Conservation (phyloP, 441 rosid genomes). For the California macrophylla region DNA sequence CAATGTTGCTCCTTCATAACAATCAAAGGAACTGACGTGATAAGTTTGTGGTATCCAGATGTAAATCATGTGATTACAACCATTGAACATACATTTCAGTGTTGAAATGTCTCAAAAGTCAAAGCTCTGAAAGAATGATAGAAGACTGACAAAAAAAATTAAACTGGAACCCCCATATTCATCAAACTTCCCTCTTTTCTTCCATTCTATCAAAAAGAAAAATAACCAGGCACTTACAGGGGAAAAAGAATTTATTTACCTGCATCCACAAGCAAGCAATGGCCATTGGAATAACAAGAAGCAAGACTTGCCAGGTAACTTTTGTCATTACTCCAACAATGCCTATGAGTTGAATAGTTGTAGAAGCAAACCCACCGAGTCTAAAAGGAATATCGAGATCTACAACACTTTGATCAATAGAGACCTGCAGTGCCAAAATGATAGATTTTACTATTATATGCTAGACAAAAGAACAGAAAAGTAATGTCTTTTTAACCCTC, state of each 20-base stretch:
- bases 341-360: conserved; percentile 93
- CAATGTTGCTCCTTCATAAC: not conserved
- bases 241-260: conserved; percentile 34
- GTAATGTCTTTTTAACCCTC: not conserved
- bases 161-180: conserved; percentile 9
- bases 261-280: conserved; percentile 99
- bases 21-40: not conserved
- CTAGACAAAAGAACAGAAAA: not conserved
- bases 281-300: conserved; percentile 93
- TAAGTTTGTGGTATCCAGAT: not conserved
- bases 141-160: not conserved
- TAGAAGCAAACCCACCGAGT: conserved; percentile 98
- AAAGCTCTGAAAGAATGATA: conserved; percentile 3
- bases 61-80: not conserved
- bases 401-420: conserved; percentile 97
- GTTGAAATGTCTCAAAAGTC: not conserved
- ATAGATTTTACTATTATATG: conserved; percentile 13
- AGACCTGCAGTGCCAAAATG: conserved; percentile 49
- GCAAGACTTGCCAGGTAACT: conserved; percentile 98
- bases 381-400: conserved; percentile 98
- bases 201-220: conserved; percentile 11
- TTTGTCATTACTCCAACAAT: conserved; percentile 89
- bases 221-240: conserved; percentile 4
- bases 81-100: not conserved
- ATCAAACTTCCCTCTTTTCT: conserved; percentile 4